Evolutionary conservation across 164 flowering plant genomes (phyloP).

Genomic region (Kalanchoe fedtschenkoi): DNA sequence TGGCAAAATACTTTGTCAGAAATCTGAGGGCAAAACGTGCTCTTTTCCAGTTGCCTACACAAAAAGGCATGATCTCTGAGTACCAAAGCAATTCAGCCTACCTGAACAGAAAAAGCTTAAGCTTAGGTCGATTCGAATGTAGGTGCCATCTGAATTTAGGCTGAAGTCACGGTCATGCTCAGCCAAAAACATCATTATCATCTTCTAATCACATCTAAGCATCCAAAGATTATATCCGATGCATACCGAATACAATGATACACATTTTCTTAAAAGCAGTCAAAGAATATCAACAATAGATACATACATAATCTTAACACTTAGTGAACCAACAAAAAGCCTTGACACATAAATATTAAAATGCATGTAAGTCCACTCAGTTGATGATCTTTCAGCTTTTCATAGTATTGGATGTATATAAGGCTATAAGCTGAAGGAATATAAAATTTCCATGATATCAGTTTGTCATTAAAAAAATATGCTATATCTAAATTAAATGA

Average conservation of each 20-base stretch:
- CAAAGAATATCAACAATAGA: background rate
- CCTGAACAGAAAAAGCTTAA: conserved; percentile 3
- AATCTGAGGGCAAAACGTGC: conserved; percentile 54
- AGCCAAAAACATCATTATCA: background rate
- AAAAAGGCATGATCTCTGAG: conserved; percentile 11
- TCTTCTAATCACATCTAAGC: background rate
- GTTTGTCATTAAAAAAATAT: background rate
- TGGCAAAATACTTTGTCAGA: conserved; percentile 45
- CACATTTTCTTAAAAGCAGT: no score
- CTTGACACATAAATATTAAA: background rate
- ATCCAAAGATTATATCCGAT: no score
- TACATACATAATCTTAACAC: background rate
- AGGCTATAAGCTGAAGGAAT: no score
- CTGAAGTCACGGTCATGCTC: background rate
- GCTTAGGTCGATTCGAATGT: conserved; percentile 2
- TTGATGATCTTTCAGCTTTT: background rate
- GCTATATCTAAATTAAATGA: background rate
- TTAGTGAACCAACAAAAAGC: background rate
- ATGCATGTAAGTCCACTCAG: no score
- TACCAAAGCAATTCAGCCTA: conserved; percentile 7
- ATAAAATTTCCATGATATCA: background rate
- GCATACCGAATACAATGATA: no score
- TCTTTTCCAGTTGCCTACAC: conserved; percentile 78
- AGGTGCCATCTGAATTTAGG: background rate
- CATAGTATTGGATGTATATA: no score